phyloP scores from a whole-genome alignment of 2,329 filamentous ascomycete genomes.

The Setomelanomma holmii region DNA sequence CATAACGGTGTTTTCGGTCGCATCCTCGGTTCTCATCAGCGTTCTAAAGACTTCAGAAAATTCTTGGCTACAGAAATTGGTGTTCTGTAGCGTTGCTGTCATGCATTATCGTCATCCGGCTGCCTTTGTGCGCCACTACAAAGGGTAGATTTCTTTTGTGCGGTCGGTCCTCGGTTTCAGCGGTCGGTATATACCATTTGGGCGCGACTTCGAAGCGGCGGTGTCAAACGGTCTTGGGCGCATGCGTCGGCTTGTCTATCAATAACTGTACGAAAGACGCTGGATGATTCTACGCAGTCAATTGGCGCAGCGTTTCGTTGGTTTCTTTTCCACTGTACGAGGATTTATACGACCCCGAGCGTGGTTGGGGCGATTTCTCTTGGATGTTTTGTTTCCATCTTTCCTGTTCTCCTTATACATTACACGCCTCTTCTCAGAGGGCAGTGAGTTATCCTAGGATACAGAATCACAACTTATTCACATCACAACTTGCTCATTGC shows the following conservation, averaged over 20 bases:
- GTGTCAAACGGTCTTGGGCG: constrained; percentile 46
- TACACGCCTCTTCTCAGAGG: constrained; percentile 46
- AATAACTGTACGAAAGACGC: constrained; percentile 49
- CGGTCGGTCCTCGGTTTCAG: constrained; percentile 41
- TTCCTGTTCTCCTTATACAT: constrained; percentile 34
- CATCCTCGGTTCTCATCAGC: constrained; percentile 44
- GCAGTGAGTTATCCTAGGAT: constrained; percentile 45
- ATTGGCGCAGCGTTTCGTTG: constrained; percentile 37
- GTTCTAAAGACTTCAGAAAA: constrained; percentile 46
- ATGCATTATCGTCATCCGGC: constrained; percentile 41
- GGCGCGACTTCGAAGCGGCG: constrained; percentile 50
- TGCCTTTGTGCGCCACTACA: constrained; percentile 32
- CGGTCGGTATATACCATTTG: constrained; percentile 52
- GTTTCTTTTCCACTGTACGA: constrained; percentile 42
- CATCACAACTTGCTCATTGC: constrained; percentile 6
- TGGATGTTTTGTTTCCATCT: constrained; percentile 36
- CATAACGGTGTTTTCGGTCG: constrained; percentile 47
- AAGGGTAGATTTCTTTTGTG: constrained; percentile 53
- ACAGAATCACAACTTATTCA: constrained; percentile 43
- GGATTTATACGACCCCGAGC: constrained; percentile 33
- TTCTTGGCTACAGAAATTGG: constrained; percentile 43
- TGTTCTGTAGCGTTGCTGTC: constrained; percentile 45
- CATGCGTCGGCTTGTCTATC: constrained; percentile 43
- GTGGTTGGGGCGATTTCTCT: constrained; percentile 37
- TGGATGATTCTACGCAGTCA: constrained; percentile 49